These are phyloP conservation scores for Solioccasus polychromus DNA, from an alignment of 768 basidiomycete genomes.

Conservation along the genomic window DNA sequence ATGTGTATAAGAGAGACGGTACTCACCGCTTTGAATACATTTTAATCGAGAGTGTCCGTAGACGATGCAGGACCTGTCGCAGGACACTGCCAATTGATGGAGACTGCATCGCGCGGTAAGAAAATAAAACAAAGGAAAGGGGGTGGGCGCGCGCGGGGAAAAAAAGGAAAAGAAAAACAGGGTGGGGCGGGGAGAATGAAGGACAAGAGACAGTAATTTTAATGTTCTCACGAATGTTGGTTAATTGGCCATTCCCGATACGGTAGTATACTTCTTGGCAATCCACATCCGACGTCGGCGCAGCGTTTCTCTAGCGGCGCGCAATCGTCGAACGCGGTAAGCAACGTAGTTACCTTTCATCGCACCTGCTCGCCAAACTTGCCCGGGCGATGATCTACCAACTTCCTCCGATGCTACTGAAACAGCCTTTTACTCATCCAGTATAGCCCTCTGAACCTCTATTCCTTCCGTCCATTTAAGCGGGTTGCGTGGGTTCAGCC, in stretches of 20 bases:
- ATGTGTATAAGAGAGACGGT: neutral
- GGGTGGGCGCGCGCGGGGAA: neutral
- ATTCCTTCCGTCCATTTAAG: conserved; percentile 14
- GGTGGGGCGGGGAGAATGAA: neutral
- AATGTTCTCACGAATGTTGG: conserved; percentile 5
- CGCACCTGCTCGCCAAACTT: neutral
- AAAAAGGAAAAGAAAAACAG: neutral
- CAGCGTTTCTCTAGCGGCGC: conserved; percentile 2
- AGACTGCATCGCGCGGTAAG: conserved; percentile 14
- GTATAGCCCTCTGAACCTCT: neutral
- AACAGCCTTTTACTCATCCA: too few relatives aligned
- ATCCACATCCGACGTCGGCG: too few relatives aligned
- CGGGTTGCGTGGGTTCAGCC: too few relatives aligned
- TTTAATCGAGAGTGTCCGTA: conserved; percentile 19
- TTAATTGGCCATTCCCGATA: too few relatives aligned
- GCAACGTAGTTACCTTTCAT: neutral
- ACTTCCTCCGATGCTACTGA: too few relatives aligned
- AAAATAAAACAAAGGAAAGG: neutral
- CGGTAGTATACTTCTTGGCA: too few relatives aligned
- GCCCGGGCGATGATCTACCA: neutral
- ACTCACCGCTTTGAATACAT: conserved; percentile 21
- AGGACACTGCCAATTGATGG: conserved; percentile 11
- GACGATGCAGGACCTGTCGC: conserved; percentile 13
- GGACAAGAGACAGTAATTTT: neutral
- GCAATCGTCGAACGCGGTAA: neutral